Evolutionary conservation across 1,284 basidiomycete genomes (phyloP), one percentile per base, ranked within the genome.

Genomic region (Cryptococcus sp.): DNA sequence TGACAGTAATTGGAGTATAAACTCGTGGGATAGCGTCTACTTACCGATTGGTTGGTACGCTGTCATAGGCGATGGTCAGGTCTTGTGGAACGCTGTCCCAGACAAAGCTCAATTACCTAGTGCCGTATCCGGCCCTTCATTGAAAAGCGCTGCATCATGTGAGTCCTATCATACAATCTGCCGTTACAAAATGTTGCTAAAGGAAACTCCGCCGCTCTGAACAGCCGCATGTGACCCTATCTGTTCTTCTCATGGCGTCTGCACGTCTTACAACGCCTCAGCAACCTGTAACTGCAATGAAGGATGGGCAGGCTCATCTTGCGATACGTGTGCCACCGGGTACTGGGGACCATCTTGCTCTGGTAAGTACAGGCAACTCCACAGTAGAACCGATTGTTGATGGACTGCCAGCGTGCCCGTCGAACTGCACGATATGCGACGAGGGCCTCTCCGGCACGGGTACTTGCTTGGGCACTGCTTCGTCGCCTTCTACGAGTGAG

Each of bases 381-480:
- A 3, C 11, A 23, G 13, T n/a, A 26, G 51, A 39, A 20, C 29
- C 20, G 22, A 44, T 29, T 41, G 47, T 38, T 49, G 29, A 40
- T 44, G 16, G n/a, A 47, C 13, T 46, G 29, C 40, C 46, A 73
- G 75, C 73, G 0, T 79, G 78, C 50, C 54, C 63, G 1, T 46
- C 49, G 0, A 61, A 66, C 20, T 80, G 79, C 59, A 58, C 67
- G 2, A 46, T 62, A 8, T 81, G 79, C 62, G 73, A 79, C 53
- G 78, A 79, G 48, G 80, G 80, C 0, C 39, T 77, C 0, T 52
- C 58, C 0, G 80, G 80, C 0, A 72, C 70, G 0, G 80, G 80
- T 0, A 55, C 63, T 1, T 81, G 80, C 61, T 55, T 77, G n/a
- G 73, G 76, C 5, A 63, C 69, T 0, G 20, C 55, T 2, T 62